A percentile compares a stretch with the other conserved stretches of the same genome.
phyloP scores from a whole-genome alignment of 2,329 filamentous ascomycete species.

The Cordyceps cicadae region DNA sequence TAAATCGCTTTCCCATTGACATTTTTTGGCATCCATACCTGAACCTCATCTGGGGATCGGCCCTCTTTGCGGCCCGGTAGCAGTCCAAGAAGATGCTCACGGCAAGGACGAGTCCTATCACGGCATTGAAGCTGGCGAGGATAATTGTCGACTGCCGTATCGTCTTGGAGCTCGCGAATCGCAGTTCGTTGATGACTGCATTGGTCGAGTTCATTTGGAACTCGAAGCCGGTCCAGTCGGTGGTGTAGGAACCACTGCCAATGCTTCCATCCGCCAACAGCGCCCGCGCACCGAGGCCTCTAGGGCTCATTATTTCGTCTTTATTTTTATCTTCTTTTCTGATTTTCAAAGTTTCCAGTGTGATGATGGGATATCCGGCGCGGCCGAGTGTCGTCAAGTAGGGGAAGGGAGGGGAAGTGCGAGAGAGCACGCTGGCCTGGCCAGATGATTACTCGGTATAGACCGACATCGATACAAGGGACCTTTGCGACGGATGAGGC shows the following conservation, averaged over 20 bases:
- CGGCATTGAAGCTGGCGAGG: constrained; percentile 51
- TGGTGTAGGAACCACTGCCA: constrained; percentile 3
- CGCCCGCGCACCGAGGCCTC: neutral
- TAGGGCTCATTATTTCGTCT: neutral
- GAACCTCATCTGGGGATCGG: constrained; percentile 31
- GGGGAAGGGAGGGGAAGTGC: neutral
- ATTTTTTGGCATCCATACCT: constrained; percentile 25
- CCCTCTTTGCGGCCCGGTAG: constrained; percentile 38
- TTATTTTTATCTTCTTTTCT: neutral
- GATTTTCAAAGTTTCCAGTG: too few relatives aligned
- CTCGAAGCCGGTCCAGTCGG: constrained; percentile 19
- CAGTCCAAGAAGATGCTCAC: constrained; percentile 49
- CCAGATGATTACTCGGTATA: constrained; percentile 6
- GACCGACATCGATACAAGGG: neutral
- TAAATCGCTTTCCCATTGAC: neutral
- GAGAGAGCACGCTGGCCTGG: constrained; percentile 1
- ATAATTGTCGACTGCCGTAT: constrained; percentile 55
- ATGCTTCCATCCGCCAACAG: neutral
- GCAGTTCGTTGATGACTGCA: constrained; percentile 41
- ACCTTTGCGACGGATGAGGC: neutral
- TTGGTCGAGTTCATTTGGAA: constrained; percentile 35
- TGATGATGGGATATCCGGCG: neutral
- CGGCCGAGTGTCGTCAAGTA: neutral
- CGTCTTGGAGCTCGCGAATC: constrained; percentile 46
- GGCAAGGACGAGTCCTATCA: constrained; percentile 48